Percentiles rank a stretch among this genome's conserved stretches.
phyloP scores from a whole-genome alignment of 345 rosid species.

The Syzygium grande region DNA sequence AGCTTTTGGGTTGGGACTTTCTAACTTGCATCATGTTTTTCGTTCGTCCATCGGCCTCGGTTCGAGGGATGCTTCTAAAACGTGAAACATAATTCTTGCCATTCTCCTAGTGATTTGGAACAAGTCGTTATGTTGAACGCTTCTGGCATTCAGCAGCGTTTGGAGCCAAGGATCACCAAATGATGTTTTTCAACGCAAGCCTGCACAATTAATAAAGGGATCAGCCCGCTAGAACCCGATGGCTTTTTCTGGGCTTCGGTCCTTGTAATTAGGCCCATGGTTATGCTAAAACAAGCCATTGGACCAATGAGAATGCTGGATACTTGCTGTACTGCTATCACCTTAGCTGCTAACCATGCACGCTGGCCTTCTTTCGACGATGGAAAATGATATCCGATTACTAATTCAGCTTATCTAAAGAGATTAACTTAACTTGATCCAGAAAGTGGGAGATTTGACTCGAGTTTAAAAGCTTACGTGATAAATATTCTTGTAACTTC shows the following conservation, averaged over 20 bases:
- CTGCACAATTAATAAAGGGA: background rate
- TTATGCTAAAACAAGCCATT: background rate
- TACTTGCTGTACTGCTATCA: background rate
- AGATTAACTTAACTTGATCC: background rate
- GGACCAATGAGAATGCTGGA: background rate
- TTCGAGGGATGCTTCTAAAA: background rate
- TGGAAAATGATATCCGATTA: background rate
- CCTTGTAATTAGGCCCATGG: background rate
- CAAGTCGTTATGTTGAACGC: background rate
- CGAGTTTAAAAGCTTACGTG: background rate
- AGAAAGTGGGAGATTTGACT: background rate
- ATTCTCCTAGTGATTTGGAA: background rate
- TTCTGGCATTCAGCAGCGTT: background rate
- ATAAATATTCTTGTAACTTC: accelerated
- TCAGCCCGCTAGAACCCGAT: background rate
- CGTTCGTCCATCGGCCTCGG: background rate
- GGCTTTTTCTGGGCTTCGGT: background rate
- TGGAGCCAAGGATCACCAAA: background rate
- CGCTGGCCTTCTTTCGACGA: background rate
- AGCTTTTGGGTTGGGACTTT: background rate
- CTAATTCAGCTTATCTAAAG: background rate
- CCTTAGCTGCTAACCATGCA: no score
- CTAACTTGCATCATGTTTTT: background rate
- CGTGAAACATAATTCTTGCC: background rate
- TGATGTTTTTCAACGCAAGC: background rate